phyloP scores from a whole-genome alignment of 1,284 basidiomycete species.

The Takashimella tepidaria region DNA sequence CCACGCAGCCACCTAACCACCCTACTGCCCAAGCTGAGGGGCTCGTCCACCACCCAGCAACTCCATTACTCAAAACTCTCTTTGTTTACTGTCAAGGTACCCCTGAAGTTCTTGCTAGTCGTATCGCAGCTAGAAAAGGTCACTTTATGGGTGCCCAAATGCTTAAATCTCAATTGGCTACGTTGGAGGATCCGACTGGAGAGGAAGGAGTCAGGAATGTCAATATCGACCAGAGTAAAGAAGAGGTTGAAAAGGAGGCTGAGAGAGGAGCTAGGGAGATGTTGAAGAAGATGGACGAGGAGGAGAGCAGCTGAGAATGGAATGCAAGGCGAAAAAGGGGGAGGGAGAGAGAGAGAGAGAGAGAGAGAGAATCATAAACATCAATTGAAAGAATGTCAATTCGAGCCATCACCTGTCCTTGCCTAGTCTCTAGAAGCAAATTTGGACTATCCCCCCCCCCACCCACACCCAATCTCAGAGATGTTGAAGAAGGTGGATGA shows the following conservation, averaged over 20 bases:
- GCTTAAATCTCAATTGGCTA: conserved; percentile 77
- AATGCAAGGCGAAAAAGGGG: background rate
- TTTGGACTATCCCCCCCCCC: no score
- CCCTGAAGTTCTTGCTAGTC: conserved; percentile 58
- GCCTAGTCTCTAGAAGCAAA: no score
- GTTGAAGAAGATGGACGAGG: conserved; percentile 17
- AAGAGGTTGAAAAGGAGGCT: conserved; percentile 55
- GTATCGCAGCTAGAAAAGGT: conserved; percentile 66
- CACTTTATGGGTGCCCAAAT: conserved; percentile 88
- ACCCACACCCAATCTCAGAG: no score
- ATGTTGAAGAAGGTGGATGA: no score
- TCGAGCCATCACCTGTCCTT: no score
- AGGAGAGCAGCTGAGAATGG: no score
- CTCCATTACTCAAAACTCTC: conserved; percentile 56
- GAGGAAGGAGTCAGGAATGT: conserved; percentile 67
- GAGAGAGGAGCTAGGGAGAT: conserved; percentile 33
- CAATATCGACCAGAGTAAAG: conserved; percentile 55
- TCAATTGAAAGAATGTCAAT: no score
- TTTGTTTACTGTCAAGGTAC: conserved; percentile 80
- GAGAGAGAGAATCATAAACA: background rate
- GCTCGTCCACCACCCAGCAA: conserved; percentile 27
- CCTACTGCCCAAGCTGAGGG: conserved; percentile 17
- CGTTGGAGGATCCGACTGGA: conserved; percentile 66
- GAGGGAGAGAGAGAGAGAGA: background rate
- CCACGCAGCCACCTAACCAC: conserved; percentile 22